These are phyloP conservation scores for Xylariaceae sp. DNA, from an alignment of 2,329 filamentous ascomycete species.

Conservation along the genomic window DNA sequence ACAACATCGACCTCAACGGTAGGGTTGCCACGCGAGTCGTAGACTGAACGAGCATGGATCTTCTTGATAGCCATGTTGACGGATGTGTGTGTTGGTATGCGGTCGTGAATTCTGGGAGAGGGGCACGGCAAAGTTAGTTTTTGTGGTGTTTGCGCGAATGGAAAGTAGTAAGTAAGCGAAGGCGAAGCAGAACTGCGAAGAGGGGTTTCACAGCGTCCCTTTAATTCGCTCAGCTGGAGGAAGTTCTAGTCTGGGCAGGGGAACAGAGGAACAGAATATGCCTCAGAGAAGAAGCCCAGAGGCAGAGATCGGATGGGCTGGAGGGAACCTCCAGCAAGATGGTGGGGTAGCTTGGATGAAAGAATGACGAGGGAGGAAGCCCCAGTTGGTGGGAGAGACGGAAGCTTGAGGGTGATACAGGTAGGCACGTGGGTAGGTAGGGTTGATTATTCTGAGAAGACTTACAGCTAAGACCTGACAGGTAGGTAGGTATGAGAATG, in stretches of 20 bases:
- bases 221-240: slow-evolving; percentile 6
- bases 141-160: too few species aligned
- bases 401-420: background rate
- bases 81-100: background rate
- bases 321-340: slow-evolving; percentile 8
- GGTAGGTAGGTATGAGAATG: background rate
- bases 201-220: slow-evolving; percentile 9
- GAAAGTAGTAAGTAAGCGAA: too few species aligned
- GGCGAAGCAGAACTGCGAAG: too few species aligned
- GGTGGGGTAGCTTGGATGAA: slow-evolving; percentile 13
- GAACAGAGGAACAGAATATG: slow-evolving; percentile 11
- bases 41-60: slow-evolving; percentile 90
- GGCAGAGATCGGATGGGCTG: too few species aligned
- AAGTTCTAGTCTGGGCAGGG: slow-evolving; percentile 4
- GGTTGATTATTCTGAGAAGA: too few species aligned
- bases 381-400: background rate
- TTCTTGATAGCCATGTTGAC: slow-evolving; percentile 83
- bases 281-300: slow-evolving; percentile 11
- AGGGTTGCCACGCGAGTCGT: slow-evolving; percentile 97
- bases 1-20: slow-evolving; percentile 98
- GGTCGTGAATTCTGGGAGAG: too few species aligned
- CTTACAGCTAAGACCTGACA: background rate
- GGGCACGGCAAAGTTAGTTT: too few species aligned
- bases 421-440: background rate
- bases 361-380: background rate